phyloP scores from a whole-genome alignment of 2,329 filamentous ascomycete species.

The Nothopassalora personata region DNA sequence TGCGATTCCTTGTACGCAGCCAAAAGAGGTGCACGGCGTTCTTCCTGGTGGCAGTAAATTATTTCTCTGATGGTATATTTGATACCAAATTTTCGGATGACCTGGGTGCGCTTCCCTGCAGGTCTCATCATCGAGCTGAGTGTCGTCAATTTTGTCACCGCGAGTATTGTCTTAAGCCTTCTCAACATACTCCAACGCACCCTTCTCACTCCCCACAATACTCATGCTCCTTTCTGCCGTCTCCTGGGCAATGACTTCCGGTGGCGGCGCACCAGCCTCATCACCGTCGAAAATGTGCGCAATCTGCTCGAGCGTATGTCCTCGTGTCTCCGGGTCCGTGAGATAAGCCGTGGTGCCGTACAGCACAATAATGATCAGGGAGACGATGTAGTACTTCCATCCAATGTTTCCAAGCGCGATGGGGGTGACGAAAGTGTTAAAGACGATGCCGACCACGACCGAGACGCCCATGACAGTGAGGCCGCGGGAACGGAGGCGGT shows the following conservation, averaged over 20 bases:
- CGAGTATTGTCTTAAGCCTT: not conserved
- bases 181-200: conserved; percentile 11
- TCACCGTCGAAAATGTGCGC: conserved; percentile 39
- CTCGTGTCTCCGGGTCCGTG: conserved; percentile 14
- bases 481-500: conserved; percentile 26
- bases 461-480: conserved; percentile 21
- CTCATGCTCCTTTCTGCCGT: conserved; percentile 12
- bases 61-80: too few relatives aligned
- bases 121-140: not conserved
- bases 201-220: conserved; percentile 11
- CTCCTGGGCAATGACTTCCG: conserved; percentile 4
- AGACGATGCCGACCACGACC: conserved; percentile 19
- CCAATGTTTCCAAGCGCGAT: conserved; percentile 36
- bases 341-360: conserved; percentile 21
- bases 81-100: too few relatives aligned
- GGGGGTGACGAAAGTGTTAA: conserved; percentile 41
- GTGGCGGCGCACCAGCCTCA: conserved; percentile 6
- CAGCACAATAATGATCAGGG: conserved; percentile 31
- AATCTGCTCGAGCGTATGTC: conserved; percentile 39
- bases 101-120: not conserved
- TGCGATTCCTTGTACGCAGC: too few relatives aligned
- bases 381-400: conserved; percentile 45
- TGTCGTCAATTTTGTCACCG: too few relatives aligned
- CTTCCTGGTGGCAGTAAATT: too few relatives aligned
- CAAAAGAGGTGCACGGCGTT: too few relatives aligned